Percentiles rank a stretch among this genome's conserved stretches.
These are phyloP conservation scores for Trichophyton simii DNA, from an alignment of 2,329 filamentous ascomycete species.

Conservation along the genomic window DNA sequence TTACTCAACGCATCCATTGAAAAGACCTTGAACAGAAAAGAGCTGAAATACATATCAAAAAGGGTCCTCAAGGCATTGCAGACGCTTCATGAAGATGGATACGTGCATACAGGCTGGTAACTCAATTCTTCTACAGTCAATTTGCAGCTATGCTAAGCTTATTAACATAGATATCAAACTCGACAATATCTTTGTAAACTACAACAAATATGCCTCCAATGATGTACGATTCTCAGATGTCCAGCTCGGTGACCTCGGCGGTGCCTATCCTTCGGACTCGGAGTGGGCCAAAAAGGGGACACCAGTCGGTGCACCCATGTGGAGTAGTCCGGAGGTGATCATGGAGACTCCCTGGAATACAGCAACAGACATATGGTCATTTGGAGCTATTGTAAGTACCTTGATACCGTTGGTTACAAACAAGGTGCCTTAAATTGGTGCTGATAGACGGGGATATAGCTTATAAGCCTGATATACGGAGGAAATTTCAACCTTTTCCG, in stretches of 20 bases:
- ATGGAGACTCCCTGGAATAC: constrained; percentile 17
- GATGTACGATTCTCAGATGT: constrained; percentile 15
- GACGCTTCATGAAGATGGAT: constrained; percentile 14
- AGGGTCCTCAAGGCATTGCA: constrained; percentile 12
- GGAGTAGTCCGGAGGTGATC: constrained; percentile 14
- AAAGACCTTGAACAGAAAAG: constrained; percentile 10
- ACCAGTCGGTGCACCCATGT: constrained; percentile 14
- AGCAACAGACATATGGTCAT: constrained; percentile 20
- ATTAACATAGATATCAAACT: constrained; percentile 14
- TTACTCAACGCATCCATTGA: constrained; percentile 2
- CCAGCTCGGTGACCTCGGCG: constrained; percentile 10
- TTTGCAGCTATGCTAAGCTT: background rate
- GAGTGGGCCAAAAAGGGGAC: constrained; percentile 11
- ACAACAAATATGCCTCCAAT: constrained; percentile 2
- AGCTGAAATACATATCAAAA: constrained; percentile 15
- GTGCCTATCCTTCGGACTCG: constrained; percentile 10
- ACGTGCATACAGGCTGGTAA: constrained; percentile 14
- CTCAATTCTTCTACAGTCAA: background rate
- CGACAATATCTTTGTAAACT: constrained; percentile 16
- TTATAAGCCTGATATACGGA: constrained; percentile 8
- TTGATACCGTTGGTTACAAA: background rate
- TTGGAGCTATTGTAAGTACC: constrained; percentile 14
- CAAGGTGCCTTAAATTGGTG: background rate
- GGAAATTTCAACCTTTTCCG: constrained; percentile 9
- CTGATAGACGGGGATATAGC: constrained; percentile 9